Evolutionary conservation across 768 basidiomycete genomes (phyloP).

Genomic region (Trametes coccinea): DNA sequence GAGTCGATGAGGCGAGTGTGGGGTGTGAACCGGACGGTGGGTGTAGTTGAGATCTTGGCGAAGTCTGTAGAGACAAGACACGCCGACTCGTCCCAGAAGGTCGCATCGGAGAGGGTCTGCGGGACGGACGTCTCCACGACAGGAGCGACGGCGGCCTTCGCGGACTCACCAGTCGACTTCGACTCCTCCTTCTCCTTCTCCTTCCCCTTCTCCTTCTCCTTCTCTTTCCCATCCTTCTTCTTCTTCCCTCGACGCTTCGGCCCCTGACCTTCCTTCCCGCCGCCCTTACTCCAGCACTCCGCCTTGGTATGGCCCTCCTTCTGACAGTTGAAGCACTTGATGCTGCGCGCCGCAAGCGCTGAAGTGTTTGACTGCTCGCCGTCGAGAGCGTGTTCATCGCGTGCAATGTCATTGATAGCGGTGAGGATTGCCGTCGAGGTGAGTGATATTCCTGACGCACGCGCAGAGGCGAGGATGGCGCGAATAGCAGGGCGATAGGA

Average conservation of each 20-base stretch:
- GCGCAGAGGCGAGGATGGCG: not conserved
- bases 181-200: not conserved
- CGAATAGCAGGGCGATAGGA: conserved; percentile 10
- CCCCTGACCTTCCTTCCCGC: conserved; percentile 25
- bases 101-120: not conserved
- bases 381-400: not conserved
- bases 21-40: not conserved
- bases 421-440: conserved; percentile 3
- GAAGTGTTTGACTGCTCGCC: not conserved
- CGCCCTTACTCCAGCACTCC: conserved; percentile 24
- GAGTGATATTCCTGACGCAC: not conserved
- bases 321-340: conserved; percentile 25
- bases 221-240: not conserved
- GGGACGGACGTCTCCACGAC: not conserved
- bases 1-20: conserved; percentile 20
- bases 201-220: conserved; percentile 3
- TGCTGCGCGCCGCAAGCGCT: not conserved
- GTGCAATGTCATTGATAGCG: conserved; percentile 7
- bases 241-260: conserved; percentile 6
- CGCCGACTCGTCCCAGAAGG: not conserved
- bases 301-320: conserved; percentile 20
- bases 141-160: not conserved
- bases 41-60: not conserved
- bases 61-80: conserved; percentile 8
- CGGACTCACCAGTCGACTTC: not conserved